A percentile compares a stretch with the other conserved stretches of the same genome.
Conservation (phyloP, 2,329 filamentous ascomycete species). For the Lasiodiplodia theobromae region DNA sequence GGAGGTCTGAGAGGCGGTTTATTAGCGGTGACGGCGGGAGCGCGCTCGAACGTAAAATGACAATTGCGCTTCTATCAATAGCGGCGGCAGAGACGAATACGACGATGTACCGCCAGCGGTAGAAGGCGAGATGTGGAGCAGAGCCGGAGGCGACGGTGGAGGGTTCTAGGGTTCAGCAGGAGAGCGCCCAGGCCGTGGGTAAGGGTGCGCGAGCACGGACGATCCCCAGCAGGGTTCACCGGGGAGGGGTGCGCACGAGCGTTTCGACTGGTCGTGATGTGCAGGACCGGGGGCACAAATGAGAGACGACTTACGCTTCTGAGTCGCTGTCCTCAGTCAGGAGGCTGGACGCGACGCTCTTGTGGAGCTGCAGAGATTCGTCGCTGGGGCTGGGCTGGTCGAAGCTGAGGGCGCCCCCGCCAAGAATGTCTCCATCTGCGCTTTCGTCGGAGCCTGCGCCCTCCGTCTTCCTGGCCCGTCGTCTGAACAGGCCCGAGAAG, state of each 20-base stretch:
- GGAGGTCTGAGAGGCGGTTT: constrained; percentile 40
- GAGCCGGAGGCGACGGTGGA: constrained; percentile 27
- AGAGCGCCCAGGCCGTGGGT: constrained; percentile 24
- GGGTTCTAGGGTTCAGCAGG: constrained; percentile 23
- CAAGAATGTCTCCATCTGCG: constrained; percentile 16
- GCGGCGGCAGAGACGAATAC: constrained; percentile 13
- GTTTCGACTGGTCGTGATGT: constrained; percentile 18
- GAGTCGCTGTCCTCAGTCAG: constrained; percentile 59
- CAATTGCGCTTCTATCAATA: constrained; percentile 22
- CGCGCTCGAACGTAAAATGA: constrained; percentile 7
- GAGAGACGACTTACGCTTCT: constrained; percentile 53
- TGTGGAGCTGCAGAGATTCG: constrained; percentile 52
- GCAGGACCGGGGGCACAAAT: constrained; percentile 21
- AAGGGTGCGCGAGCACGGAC: constrained; percentile 28
- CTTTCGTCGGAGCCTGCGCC: constrained; percentile 13
- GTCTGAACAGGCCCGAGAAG: constrained; percentile 59
- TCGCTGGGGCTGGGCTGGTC: constrained; percentile 40
- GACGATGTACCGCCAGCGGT: constrained; percentile 32
- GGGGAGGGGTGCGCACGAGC: constrained; percentile 17
- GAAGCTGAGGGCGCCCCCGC: constrained; percentile 7
- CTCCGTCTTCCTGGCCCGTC: constrained; percentile 39
- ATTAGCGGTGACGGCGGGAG: constrained; percentile 36
- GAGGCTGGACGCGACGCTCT: constrained; percentile 57
- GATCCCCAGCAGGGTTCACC: constrained; percentile 22
- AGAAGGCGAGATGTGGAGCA: constrained; percentile 28